A percentile compares a stretch with the other conserved stretches of the same genome.
These are phyloP conservation scores for Lyophyllum decastes DNA, from an alignment of 768 basidiomycete genomes.

Conservation along the genomic window DNA sequence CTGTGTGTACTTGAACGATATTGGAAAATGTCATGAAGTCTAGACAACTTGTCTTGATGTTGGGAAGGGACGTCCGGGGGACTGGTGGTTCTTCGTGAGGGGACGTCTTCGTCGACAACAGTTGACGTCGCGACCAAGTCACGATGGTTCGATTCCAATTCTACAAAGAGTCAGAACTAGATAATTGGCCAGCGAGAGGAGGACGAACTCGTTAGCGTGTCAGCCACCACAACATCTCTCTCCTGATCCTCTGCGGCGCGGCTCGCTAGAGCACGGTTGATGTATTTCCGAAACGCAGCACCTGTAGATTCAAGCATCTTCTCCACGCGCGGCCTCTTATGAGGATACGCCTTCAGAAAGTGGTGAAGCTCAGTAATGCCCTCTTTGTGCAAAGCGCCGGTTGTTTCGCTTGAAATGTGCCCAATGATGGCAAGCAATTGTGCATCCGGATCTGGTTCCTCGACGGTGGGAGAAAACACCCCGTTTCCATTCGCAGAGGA, in stretches of 20 bases:
- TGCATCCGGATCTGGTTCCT: conserved; percentile 87
- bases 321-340: conserved; percentile 80
- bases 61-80: conserved; percentile 34
- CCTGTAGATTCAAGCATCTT: conserved; percentile 89
- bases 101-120: conserved; percentile 24
- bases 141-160: conserved; percentile 62
- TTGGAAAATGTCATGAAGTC: conserved; percentile 81
- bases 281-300: conserved; percentile 88
- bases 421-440: conserved; percentile 81
- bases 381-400: conserved; percentile 88
- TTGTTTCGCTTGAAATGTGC: conserved; percentile 87
- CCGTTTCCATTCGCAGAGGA: conserved; percentile 63
- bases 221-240: conserved; percentile 77
- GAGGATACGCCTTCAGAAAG: conserved; percentile 88
- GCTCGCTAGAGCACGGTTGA: conserved; percentile 83
- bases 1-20: conserved; percentile 71
- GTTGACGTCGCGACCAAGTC: conserved; percentile 28
- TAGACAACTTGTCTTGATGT: conserved; percentile 66
- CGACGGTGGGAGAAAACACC: conserved; percentile 50
- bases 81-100: conserved; percentile 30
- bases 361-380: conserved; percentile 94
- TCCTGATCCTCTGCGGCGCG: conserved; percentile 88
- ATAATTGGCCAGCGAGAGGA: not conserved
- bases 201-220: conserved; percentile 75
- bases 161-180: conserved; percentile 33